phyloP scores from a whole-genome alignment of 805 yeast species.

The Candida endomychidarum region DNA sequence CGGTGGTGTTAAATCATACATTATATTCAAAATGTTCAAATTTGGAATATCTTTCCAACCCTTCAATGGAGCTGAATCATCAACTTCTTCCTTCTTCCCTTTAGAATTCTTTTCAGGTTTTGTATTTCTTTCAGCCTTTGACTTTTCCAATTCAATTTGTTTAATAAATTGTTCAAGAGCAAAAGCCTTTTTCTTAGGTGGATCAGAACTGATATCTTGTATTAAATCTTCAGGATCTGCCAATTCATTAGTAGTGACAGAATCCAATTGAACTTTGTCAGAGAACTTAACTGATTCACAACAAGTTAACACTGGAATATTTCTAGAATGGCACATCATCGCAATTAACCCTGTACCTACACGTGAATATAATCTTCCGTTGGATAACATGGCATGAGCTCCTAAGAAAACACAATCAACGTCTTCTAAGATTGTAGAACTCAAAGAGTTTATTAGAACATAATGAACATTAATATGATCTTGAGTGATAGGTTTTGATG shows the following conservation, averaged over 20 bases:
- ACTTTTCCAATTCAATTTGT: slow-evolving; percentile 35
- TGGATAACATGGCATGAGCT: slow-evolving; percentile 95
- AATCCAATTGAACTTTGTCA: slow-evolving; percentile 92
- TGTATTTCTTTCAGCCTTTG: slow-evolving; percentile 15
- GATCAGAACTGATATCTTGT: slow-evolving; percentile 46
- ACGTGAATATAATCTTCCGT: slow-evolving; percentile 88
- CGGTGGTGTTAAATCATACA: slow-evolving; percentile 95
- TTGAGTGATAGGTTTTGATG: slow-evolving; percentile 31
- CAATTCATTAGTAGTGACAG: slow-evolving; percentile 91
- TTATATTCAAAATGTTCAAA: slow-evolving; percentile 74
- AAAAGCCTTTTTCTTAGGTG: slow-evolving; percentile 57
- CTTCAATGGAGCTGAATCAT: slow-evolving; percentile 42
- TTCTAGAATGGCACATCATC: slow-evolving; percentile 82
- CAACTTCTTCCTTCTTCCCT: slow-evolving; percentile 15
- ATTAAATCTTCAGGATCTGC: slow-evolving; percentile 75
- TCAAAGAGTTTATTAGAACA: slow-evolving; percentile 73
- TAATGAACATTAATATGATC: slow-evolving; percentile 75
- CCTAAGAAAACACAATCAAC: slow-evolving; percentile 92
- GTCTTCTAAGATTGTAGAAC: slow-evolving; percentile 73
- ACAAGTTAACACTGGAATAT: slow-evolving; percentile 92
- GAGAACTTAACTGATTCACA: slow-evolving; percentile 94
- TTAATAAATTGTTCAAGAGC: slow-evolving; percentile 63
- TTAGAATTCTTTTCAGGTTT: slow-evolving; percentile 17
- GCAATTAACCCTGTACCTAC: slow-evolving; percentile 95
- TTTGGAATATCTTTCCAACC: slow-evolving; percentile 65